Percentiles rank a stretch among this genome's conserved stretches.
Conservation (phyloP, 2,329 filamentous ascomycete genomes). For the Xylariales sp. region DNA sequence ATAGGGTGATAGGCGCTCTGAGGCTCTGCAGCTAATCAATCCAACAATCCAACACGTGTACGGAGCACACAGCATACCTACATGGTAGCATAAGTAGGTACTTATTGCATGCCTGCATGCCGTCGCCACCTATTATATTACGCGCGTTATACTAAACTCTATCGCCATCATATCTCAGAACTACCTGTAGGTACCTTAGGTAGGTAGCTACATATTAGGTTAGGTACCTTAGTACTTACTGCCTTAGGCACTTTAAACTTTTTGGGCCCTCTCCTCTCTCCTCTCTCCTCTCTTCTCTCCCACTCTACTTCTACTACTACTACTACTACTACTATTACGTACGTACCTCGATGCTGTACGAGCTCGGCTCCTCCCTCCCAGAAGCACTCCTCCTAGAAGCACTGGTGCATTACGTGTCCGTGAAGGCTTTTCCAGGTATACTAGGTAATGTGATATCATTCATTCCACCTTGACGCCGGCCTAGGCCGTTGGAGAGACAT, state of each 20-base stretch:
- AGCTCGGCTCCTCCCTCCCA: not conserved
- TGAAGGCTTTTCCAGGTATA: not conserved
- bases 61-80: not conserved
- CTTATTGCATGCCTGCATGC: no score
- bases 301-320: not conserved
- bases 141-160: constrained; percentile 4
- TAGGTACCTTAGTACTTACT: no score
- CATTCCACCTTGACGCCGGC: not conserved
- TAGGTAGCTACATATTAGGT: no score
- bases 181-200: no score
- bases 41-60: constrained; percentile 24
- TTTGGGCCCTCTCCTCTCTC: not conserved
- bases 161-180: not conserved
- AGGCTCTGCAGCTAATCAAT: constrained; percentile 27
- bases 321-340: not conserved
- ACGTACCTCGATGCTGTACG: not conserved
- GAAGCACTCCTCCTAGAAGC: not conserved
- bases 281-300: not conserved
- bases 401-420: not conserved
- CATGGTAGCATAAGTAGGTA: no score
- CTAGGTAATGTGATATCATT: not conserved
- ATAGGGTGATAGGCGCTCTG: constrained; percentile 5
- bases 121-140: not conserved
- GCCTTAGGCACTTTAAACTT: not conserved
- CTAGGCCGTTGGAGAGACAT: not conserved